Evolutionary conservation across 768 basidiomycete genomes (phyloP).

Genomic region (Psilocybe azurescens): DNA sequence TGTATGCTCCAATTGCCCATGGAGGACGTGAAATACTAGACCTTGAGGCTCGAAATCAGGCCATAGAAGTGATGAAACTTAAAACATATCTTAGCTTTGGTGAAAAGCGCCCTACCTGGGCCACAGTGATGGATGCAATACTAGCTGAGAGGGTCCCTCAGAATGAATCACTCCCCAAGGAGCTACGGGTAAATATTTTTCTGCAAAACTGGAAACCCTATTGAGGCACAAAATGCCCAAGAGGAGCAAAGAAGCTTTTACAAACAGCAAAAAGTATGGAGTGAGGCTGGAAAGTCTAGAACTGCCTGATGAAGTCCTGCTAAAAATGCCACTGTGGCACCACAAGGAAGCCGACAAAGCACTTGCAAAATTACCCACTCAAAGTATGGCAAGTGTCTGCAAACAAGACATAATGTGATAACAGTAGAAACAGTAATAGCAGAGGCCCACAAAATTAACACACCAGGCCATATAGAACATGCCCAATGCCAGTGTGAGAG

Average conservation of each 20-base stretch:
- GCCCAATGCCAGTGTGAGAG: not conserved
- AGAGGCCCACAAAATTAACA: not conserved
- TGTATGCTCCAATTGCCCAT: slow-evolving; percentile 14
- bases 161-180: not conserved
- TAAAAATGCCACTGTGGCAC: too few relatives aligned
- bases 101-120: not conserved
- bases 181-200: too few relatives aligned
- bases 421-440: not conserved
- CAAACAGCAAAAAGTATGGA: too few relatives aligned
- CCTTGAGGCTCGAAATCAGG: slow-evolving; percentile 24
- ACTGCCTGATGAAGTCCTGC: too few relatives aligned
- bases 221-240: too few relatives aligned
- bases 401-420: not conserved
- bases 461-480: not conserved
- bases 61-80: slow-evolving; percentile 14
- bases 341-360: too few relatives aligned
- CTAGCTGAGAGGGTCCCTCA: not conserved
- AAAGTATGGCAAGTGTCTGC: too few relatives aligned
- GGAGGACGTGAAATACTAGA: slow-evolving; percentile 29
- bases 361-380: too few relatives aligned
- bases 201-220: too few relatives aligned
- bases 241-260: too few relatives aligned
- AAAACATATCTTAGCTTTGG: not conserved
- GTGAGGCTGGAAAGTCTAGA: too few relatives aligned
- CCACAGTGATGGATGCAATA: not conserved